Base-by-base conservation (phyloP, 805 yeast species). In the Candida succiphila region DNA sequence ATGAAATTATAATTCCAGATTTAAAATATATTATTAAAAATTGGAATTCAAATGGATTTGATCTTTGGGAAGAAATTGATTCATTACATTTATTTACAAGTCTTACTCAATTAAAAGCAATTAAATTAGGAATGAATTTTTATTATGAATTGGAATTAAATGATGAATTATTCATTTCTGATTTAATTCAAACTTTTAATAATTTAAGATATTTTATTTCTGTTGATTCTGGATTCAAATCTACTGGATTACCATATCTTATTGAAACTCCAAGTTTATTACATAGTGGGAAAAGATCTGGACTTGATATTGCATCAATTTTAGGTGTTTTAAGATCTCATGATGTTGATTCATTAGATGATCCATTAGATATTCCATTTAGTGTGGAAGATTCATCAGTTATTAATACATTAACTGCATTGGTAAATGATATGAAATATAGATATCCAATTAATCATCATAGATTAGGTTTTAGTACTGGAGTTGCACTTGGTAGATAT, bases 11-110 rank as follows among this genome's bases (percentile, higher is more conserved):
- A 16, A 72, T 71, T 48, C 77, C 78, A 2, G 96, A 88, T 57
- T 67, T 88, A 46, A 59, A 65, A 32, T 89, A 77, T 45, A 66
- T 82, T 17, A 41, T 68, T 14, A 48, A 55, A 4, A 65, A 70
- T 45, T 89, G 96, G 96, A 46, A 58, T 10, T 51, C 56, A 9
- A 54, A 58, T 5, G 78, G 85, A n/a, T 89, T 83, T 59, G 96
- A 88, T 58, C 62, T 88, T 27, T 88, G 97, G 97, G 97, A 88
- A 59, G 97, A 88, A 55, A 63, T 82, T 32, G 51, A 74, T 38
- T 75, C 88, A 0, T 47, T 62, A 32, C 96, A 88, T 54, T 77
- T 86, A 40, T 89, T 85, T 56, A 88, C 95, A 2, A 62, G 80
- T 12, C 54, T 83, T 45, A 73, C 78, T 4, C 95, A 87, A 54